Evolutionary conservation across 441 rosid genomes (phyloP).

Genomic region (Pelargonium myrrhifolium): DNA sequence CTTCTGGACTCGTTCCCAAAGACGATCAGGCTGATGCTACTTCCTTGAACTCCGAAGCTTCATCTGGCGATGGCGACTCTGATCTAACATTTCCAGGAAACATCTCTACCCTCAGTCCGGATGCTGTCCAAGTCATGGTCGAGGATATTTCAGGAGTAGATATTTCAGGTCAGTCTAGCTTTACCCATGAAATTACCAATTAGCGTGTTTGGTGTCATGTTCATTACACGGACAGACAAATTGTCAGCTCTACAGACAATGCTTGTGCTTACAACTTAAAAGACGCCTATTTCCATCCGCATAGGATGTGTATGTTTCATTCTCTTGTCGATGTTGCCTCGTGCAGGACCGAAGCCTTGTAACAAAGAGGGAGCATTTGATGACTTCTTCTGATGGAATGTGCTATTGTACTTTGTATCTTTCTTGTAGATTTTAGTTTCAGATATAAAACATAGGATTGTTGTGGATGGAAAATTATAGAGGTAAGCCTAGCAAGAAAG

Average conservation of each 20-base stretch:
- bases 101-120: slow-evolving; percentile 27
- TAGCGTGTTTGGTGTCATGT: background rate
- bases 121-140: slow-evolving; percentile 40
- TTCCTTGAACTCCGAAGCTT: slow-evolving; percentile 55
- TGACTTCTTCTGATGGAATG: slow-evolving; percentile 48
- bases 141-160: slow-evolving; percentile 54
- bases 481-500: slow-evolving; percentile 10
- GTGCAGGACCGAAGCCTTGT: slow-evolving; percentile 49
- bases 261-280: background rate
- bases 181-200: background rate
- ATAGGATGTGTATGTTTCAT: slow-evolving; percentile 9
- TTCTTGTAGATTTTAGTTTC: background rate
- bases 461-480: slow-evolving; percentile 8
- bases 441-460: background rate
- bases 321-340: slow-evolving; percentile 8
- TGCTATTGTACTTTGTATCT: slow-evolving; percentile 5
- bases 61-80: slow-evolving; percentile 56
- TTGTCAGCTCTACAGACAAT: no score
- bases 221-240: no score
- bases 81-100: slow-evolving; percentile 49
- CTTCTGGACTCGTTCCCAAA: slow-evolving; percentile 35
- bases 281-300: background rate
- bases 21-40: slow-evolving; percentile 41
- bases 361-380: slow-evolving; percentile 67
- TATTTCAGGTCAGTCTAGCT: slow-evolving; percentile 46